A percentile compares a stretch with the other conserved stretches of the same genome.
Conservation (phyloP, 1,139 yeast genomes). For the Nadsonia commutata region DNA sequence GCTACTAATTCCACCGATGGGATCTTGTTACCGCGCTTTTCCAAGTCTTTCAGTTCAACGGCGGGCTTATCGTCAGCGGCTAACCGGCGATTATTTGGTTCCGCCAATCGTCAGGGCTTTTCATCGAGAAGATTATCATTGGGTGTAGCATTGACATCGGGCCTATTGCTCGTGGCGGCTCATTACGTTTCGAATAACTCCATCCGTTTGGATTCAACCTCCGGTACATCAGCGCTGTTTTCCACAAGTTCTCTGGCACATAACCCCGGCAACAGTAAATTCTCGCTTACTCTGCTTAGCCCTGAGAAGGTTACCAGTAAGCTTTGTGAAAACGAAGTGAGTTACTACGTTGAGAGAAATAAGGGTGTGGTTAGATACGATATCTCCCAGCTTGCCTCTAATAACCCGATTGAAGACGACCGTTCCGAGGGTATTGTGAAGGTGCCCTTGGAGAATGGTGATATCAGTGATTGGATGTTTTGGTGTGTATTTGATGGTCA, state of each 20-base stretch:
- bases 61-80: background rate
- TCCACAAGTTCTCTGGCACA: background rate
- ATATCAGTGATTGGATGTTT: constrained; percentile 70
- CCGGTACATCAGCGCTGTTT: background rate
- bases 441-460: constrained; percentile 40
- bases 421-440: constrained; percentile 77
- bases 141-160: background rate
- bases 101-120: background rate
- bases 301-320: constrained; percentile 64
- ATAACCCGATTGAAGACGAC: constrained; percentile 91
- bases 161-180: background rate
- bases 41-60: background rate
- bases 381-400: constrained; percentile 77
- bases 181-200: background rate
- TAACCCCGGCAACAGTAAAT: constrained; percentile 6
- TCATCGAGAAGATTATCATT: background rate
- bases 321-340: constrained; percentile 64
- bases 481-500: constrained; percentile 97
- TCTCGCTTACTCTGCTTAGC: constrained; percentile 29
- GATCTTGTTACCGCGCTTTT: too few species aligned
- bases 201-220: background rate
- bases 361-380: constrained; percentile 91
- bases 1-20: too few species aligned
- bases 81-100: background rate
- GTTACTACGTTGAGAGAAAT: constrained; percentile 66